A percentile compares a stretch with the other conserved stretches of the same genome.
Evolutionary conservation across 2,329 filamentous ascomycete species (phyloP).

Genomic region (Aspergillus sp.): DNA sequence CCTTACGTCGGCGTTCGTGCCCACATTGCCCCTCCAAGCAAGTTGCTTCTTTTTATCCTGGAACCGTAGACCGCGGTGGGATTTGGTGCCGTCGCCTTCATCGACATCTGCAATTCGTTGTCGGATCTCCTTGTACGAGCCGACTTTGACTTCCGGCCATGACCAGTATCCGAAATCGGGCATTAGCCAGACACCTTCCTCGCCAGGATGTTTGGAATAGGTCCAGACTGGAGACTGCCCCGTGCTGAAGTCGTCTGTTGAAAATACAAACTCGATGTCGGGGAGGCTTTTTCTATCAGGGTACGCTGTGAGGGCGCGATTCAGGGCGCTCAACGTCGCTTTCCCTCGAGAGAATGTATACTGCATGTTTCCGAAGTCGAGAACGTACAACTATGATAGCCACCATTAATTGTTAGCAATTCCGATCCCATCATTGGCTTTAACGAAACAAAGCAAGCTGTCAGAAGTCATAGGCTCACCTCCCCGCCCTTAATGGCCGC

Average conservation of each 20-base stretch:
- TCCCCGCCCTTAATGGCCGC: slow-evolving; percentile 37
- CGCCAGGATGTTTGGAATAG: slow-evolving; percentile 42
- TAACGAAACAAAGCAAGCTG: not conserved
- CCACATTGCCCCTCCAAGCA: slow-evolving; percentile 50
- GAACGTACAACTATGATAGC: slow-evolving; percentile 34
- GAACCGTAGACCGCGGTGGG: slow-evolving; percentile 22
- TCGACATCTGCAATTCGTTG: slow-evolving; percentile 39
- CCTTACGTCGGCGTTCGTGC: slow-evolving; percentile 39
- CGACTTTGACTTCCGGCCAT: slow-evolving; percentile 51
- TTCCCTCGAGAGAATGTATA: slow-evolving; percentile 37
- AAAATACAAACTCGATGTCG: slow-evolving; percentile 52
- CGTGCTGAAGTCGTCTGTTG: slow-evolving; percentile 45
- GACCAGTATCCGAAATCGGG: slow-evolving; percentile 57
- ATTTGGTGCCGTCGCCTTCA: slow-evolving; percentile 27
- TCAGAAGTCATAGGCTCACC: slow-evolving; percentile 24
- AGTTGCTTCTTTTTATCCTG: slow-evolving; percentile 46
- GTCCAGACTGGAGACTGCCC: slow-evolving; percentile 41
- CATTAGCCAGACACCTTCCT: slow-evolving; percentile 50
- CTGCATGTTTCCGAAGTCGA: slow-evolving; percentile 35
- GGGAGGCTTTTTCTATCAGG: slow-evolving; percentile 42
- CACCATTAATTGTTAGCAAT: not conserved
- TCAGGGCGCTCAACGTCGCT: slow-evolving; percentile 48
- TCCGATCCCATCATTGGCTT: too few species aligned
- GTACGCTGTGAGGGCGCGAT: slow-evolving; percentile 47
- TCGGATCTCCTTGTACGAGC: slow-evolving; percentile 45